phyloP scores from a whole-genome alignment of 192 early-diverging fungal genomes.

The Coemansia sp. region DNA sequence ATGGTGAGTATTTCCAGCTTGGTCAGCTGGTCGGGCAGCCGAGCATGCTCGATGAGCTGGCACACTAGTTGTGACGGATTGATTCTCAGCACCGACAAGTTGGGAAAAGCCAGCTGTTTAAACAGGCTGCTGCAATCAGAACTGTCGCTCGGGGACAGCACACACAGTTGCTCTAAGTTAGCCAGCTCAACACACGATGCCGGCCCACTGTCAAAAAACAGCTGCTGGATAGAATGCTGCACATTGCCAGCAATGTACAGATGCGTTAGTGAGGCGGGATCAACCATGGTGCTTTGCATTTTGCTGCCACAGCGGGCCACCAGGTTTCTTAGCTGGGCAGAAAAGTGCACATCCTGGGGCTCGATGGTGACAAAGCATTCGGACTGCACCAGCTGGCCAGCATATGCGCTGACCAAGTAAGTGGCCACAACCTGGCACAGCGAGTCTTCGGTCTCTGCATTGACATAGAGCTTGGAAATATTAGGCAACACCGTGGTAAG shows the following conservation, averaged over 20 bases:
- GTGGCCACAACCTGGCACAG: not conserved
- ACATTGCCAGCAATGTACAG: constrained; percentile 2
- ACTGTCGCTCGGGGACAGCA: not conserved
- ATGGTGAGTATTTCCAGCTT: constrained; percentile 2
- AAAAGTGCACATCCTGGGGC: not conserved
- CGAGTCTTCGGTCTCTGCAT: not conserved
- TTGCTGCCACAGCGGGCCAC: not conserved
- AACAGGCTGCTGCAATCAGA: not conserved
- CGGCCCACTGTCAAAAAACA: not conserved
- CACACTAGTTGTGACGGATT: not conserved
- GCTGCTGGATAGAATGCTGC: not conserved
- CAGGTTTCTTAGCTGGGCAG: not conserved
- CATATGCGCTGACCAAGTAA: not conserved
- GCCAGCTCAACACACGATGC: not conserved
- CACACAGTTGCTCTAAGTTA: not conserved
- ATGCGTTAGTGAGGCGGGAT: not conserved
- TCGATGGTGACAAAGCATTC: not conserved
- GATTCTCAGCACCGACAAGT: not conserved
- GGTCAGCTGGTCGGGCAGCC: not conserved
- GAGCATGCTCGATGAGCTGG: not conserved
- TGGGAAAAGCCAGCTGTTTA: not conserved
- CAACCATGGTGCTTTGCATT: not conserved
- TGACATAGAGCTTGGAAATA: not conserved
- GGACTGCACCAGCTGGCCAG: not conserved
- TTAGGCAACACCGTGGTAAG: not conserved